Base-by-base conservation (phyloP, 1,139 yeast species). In the Taphrina pruni region DNA sequence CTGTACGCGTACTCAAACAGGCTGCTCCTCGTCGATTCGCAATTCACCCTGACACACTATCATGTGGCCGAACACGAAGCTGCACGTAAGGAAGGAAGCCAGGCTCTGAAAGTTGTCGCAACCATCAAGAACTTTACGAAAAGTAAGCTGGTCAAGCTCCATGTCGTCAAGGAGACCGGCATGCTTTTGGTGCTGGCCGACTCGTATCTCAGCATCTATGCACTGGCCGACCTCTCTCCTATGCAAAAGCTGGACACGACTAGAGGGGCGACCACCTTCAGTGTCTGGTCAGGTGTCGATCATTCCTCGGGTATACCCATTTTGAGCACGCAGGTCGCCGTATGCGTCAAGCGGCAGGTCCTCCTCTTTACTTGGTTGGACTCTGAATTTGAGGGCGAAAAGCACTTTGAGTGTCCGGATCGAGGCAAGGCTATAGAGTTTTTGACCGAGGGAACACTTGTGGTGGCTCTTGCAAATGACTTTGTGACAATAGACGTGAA, bases 301-400 rank as follows among this genome's bases (percentile, higher is more conserved):
- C 71, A 69, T 41, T 52, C 50, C 26, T 69, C 69, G 9, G 70
- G 69, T 14, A 50, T 65, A 7, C 72, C 71, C 43, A 46, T 69
- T 9, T 46, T 69, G 8, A 74, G 76, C 4, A 77, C 81, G 17
- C 76, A 78, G 38, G 73, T 82, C 26, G 80, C 78, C 9, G 77
- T 80, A 43, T 79, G 77, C 2, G 76, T 79, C 1, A 78, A 78
- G 69, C 72, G 81, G 54, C 76, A 75, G 56, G 71, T 82, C 38
- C 73, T 77, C 6, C 74, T 80, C 20, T 78, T 79, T 72, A 77
- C 78, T 65, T 81, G 83, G 83, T 72, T 75, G 60, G 79, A 78
- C 67, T 71, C 76, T 12, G 80, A 78, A 67, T 76, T 77, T 51
- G 70, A 70, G 12, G 74, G 75, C 35, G 73, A 72, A 46, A 74